Base-by-base conservation (phyloP, 2,329 filamentous ascomycete genomes). In the Orbilia ellipsospora region DNA sequence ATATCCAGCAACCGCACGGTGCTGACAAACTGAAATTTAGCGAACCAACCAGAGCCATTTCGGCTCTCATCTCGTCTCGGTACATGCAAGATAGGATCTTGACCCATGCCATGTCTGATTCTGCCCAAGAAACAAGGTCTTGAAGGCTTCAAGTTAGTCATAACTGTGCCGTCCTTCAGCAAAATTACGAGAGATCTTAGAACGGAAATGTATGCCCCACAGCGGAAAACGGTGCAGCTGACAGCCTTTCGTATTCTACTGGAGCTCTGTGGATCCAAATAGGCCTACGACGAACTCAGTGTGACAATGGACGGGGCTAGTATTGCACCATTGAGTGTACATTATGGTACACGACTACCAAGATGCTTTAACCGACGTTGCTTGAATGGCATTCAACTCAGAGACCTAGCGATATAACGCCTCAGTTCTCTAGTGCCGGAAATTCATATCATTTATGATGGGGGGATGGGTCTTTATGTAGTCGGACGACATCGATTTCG, bases 181-280 rank as follows among this genome's bases (percentile, higher is more conserved):
- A 48, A 13, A 13, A 13, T 36, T 36, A 10, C 13, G 16, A 48
- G 44, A 18, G 4, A 48, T 48, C 40, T 15, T 18, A 52, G 55
- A 7, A 36, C 10, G 6, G 31, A 36, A 36, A 36, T 36, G 31
- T 36, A 36, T 36, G 65, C 31, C 66, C 66, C 57, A 70, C 66
- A 55, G 44, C 44, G 44, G 44, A 67, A 66, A 57, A 42, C 31
- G 31, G 50, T 31, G 57, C 57, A 70, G 57, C 57, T 70, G 66
- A 63, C 66, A 70, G 57, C 26, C 8, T 50, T 36, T 26, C 36
- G 57, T 63, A 57, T 70, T 70, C 26, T 15, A 26, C 51, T 57
- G 28, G 66, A 70, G 66, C 66, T 70, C 66, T 70, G 66, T 59
- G 66, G 66, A 69, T 63, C 66, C 66, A 26, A 50, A 61, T 20